phyloP scores from a whole-genome alignment of 768 basidiomycete species.

The Lactarius sp. region DNA sequence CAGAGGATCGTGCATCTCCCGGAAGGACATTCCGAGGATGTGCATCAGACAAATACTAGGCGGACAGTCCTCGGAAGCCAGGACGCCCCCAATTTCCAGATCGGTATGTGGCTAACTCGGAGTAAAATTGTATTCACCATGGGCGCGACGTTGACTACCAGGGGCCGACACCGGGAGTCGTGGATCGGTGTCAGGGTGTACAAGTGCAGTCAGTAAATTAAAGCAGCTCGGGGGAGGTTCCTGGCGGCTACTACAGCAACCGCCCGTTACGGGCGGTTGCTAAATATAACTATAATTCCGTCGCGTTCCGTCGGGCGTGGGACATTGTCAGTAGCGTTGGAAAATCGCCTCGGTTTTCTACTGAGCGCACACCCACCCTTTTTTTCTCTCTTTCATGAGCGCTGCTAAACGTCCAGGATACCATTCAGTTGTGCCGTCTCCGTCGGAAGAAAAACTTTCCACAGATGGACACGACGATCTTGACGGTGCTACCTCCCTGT shows the following conservation, averaged over 20 bases:
- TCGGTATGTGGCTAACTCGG: not conserved
- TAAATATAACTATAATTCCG: not conserved
- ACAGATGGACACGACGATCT: constrained; percentile 10
- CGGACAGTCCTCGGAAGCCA: too few species aligned
- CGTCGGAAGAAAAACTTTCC: constrained; percentile 1
- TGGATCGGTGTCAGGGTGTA: not conserved
- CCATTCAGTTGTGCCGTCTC: not conserved
- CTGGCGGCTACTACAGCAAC: not conserved
- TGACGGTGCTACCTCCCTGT: constrained; percentile 13
- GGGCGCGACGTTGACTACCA: not conserved
- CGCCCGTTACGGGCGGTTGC: not conserved
- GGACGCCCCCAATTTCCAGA: not conserved
- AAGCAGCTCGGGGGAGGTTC: too few species aligned
- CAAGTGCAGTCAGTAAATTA: not conserved
- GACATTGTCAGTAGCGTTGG: not conserved
- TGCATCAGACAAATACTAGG: constrained; percentile 20
- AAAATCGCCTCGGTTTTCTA: not conserved
- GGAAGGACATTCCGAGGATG: constrained; percentile 9
- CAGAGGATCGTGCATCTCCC: not conserved
- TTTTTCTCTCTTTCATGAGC: constrained; percentile 11
- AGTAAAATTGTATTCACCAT: not conserved
- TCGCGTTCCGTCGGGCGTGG: too few species aligned
- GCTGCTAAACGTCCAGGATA: not conserved
- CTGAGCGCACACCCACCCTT: not conserved
- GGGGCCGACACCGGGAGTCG: not conserved